Base-by-base conservation (phyloP, 352 stramenopile genomes). In the Globisporangium acanthophoron region DNA sequence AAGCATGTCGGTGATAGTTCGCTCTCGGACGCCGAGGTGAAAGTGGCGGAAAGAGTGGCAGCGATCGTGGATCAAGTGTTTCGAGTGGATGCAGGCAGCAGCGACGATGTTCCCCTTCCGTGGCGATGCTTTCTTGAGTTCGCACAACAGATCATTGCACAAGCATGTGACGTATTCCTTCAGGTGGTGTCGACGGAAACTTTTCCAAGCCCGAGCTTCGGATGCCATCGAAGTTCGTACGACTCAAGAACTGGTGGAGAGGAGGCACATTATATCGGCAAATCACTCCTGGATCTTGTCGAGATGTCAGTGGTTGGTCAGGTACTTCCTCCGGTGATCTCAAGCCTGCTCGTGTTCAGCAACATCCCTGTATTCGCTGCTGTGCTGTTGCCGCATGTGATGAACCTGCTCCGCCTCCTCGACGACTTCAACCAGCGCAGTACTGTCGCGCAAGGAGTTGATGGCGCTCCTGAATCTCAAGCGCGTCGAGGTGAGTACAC, bases 41-140 rank as follows among this genome's bases (percentile, higher is more conserved):
- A 3, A 52, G 73, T 67, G n/a, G 39, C 69, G 49, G 43, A 43
- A 8, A 54, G 52, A 48, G 24, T 76, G 35, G 46, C 62, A 16
- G 33, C 3, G 9, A 39, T 88, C 9, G 45, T 83, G 31, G 70
- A 82, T 52, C 61, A 58, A 3, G 48, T 59, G 5, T 80, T 85
- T 48, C 70, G 62, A 3, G 57, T 85, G 7, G 70, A 80, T 31
- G 46, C 64, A 41, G 44, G 40, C 2, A 62, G 70, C 52, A 51
- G 66, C 2, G 62, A 56, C 1, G 35, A 39, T 9, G 52, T 84
- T 44, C 78, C 76, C 3, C 47, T 55, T 6, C 20, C 70, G 5
- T 87, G 76, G 77, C 65, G 65, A 1, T 82, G 71, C 35, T 85
- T 72, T 44, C 56, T 89, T 21, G 73, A 83, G 12, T 85, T 86